Evolutionary conservation across 1,284 basidiomycete species (phyloP), one percentile per base, ranked within the genome.

Genomic region (Ganoderma lucidum): DNA sequence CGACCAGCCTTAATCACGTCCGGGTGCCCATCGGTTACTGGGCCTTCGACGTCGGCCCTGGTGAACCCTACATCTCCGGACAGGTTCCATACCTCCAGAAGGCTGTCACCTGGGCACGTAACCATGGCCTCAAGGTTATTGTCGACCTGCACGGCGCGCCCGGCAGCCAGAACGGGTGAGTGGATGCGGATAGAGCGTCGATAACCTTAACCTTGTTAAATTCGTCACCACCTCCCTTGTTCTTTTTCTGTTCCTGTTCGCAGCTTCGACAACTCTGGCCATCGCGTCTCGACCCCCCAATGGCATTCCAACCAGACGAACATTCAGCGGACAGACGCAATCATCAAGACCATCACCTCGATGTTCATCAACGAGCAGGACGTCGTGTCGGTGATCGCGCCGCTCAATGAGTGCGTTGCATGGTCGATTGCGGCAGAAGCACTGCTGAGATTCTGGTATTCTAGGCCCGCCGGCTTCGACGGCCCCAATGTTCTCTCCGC

Each of bases 11-110:
- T 64, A 95, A 95, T 78, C 94, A 95, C 79, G 93, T 96, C 70
- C 89, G 96, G 48, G 82, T 98, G 51, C 96, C 96, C 2, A 93
- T 98, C 71, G 94, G 94, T 30, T 96, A 92, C 80, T 98, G 96
- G 96, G 96, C 96, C 1, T 96, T 94, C 74, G 93, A 96, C 65
- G 89, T 94, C 30, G 87, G 87, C 19, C 83, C 83, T 4, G 95
- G 92, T 10, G 95, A 97, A 76, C 96, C 95, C 0, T 98, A 90
- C 81, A 88, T 96, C 72, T 89, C 91, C 82, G 94, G 95, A 23
- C 93, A 95, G 78, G 81, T 92, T 60, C 84, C 89, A 23, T 95
- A 93, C 81, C 81, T 94, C n/a, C 77, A 84, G 70, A 86, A 88
- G 62, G 96, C 95, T 0, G 87, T 95, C 55, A 81, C 79, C 2